Conservation (phyloP, 148 eudicot genomes). For the Pharnaceum exiguum region DNA sequence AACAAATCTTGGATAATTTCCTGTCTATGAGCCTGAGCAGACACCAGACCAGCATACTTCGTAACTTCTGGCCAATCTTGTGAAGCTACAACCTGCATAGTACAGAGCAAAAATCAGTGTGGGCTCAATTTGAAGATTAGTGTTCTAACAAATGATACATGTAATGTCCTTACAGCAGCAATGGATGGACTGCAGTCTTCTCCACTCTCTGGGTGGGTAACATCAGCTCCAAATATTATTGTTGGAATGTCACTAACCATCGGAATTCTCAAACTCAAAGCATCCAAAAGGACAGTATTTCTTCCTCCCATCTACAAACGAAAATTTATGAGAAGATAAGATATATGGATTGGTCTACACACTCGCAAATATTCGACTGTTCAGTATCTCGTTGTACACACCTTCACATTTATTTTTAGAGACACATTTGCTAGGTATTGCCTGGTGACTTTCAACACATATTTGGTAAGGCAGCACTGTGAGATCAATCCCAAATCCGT, state of each 20-base stretch:
- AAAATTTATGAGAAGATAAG: neutral
- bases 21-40: constrained; percentile 88
- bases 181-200: constrained; percentile 92
- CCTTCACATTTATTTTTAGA: constrained; percentile 92
- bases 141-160: neutral
- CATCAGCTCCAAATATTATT: constrained; percentile 94
- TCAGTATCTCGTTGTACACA: constrained; percentile 17
- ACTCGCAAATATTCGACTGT: neutral
- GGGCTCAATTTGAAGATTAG: neutral
- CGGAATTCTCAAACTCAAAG: constrained; percentile 63
- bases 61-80: constrained; percentile 97
- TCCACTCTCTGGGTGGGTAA: constrained; percentile 83
- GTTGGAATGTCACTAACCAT: constrained; percentile 86
- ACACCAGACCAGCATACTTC: constrained; percentile 80
- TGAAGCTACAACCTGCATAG: constrained; percentile 76
- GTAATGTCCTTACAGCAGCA: constrained; percentile 58
- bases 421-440: constrained; percentile 81
- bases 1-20: constrained; percentile 90
- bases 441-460: constrained; percentile 61
- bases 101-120: constrained; percentile 1
- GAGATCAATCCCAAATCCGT: constrained; percentile 82
- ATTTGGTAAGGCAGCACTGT: constrained; percentile 78
- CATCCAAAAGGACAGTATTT: constrained; percentile 78
- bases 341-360: neutral
- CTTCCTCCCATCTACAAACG: constrained; percentile 67